Evolutionary conservation across 2,329 filamentous ascomycete species (phyloP).

Genomic region (Alternaria alternata): DNA sequence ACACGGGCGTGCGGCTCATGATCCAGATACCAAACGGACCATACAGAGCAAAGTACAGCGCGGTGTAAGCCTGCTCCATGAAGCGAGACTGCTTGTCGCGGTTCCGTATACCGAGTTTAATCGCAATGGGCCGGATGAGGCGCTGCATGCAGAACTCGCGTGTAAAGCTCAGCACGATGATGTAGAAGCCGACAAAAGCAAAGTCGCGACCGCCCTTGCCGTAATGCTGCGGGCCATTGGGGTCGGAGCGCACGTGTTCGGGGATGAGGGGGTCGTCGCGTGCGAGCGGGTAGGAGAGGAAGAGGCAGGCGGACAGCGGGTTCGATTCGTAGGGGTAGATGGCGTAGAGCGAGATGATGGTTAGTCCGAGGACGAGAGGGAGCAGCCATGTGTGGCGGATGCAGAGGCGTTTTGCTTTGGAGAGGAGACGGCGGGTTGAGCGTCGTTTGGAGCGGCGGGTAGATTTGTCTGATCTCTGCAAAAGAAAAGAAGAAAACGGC

Average conservation of each 20-base stretch:
- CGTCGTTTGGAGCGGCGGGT: constrained; percentile 56
- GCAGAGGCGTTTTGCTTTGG: constrained; percentile 56
- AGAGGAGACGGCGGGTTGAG: constrained; percentile 55
- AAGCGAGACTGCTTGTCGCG: constrained; percentile 86
- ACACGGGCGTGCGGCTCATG: constrained; percentile 89
- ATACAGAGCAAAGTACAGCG: constrained; percentile 84
- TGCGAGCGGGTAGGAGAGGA: constrained; percentile 85
- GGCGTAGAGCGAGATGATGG: constrained; percentile 74
- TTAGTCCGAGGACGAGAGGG: constrained; percentile 72
- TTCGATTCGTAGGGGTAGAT: constrained; percentile 80
- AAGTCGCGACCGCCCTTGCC: constrained; percentile 89
- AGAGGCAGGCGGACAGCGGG: constrained; percentile 80
- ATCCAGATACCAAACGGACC: constrained; percentile 87
- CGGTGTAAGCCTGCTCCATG: constrained; percentile 96
- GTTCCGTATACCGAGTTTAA: constrained; percentile 71
- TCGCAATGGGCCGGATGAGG: constrained; percentile 78
- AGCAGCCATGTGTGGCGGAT: constrained; percentile 68
- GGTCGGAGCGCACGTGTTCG: constrained; percentile 48
- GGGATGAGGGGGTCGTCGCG: constrained; percentile 48
- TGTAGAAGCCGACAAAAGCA: constrained; percentile 89
- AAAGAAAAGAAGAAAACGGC: not conserved
- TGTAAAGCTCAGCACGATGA: constrained; percentile 86
- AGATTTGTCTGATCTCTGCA: constrained; percentile 34
- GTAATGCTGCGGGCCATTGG: constrained; percentile 67
- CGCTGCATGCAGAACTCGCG: constrained; percentile 97